These are phyloP conservation scores for Ceratorhiza oryzae-sativae DNA, from an alignment of 1,284 basidiomycete genomes.

Conservation along the genomic window DNA sequence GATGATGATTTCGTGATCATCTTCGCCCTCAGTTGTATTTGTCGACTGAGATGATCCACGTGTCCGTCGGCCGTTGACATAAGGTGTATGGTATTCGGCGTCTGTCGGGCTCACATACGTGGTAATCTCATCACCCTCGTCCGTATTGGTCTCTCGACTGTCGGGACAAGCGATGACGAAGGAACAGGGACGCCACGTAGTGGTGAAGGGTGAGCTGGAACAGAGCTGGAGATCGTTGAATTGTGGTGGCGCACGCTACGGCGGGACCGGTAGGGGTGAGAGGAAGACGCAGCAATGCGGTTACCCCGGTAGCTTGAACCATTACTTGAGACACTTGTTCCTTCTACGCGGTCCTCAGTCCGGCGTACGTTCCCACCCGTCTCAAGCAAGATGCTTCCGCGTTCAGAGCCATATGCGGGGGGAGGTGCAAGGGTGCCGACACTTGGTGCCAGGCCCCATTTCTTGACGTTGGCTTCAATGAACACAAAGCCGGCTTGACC, in stretches of 20 bases:
- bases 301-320: conserved; percentile 49
- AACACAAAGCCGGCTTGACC: conserved; percentile 97
- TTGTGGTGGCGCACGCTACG: conserved; percentile 8
- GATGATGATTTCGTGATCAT: conserved; percentile 24
- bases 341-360: conserved; percentile 48
- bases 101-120: conserved; percentile 71
- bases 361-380: conserved; percentile 72
- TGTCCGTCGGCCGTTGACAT: conserved; percentile 24
- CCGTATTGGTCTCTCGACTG: conserved; percentile 13
- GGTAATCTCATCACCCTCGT: conserved; percentile 49
- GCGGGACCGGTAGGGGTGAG: conserved; percentile 55
- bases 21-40: conserved; percentile 39
- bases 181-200: conserved; percentile 54
- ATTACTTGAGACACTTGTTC: conserved; percentile 27
- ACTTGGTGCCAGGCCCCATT: conserved; percentile 96
- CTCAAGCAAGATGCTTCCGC: conserved; percentile 91
- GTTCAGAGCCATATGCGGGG: conserved; percentile 92
- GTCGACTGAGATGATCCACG: conserved; percentile 51
- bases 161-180: conserved; percentile 50
- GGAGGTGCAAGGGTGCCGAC: conserved; percentile 94
- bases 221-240: conserved; percentile 44
- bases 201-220: conserved; percentile 65
- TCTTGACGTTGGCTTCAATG: conserved; percentile 98
- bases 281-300: conserved; percentile 55
- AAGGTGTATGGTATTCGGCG: conserved; percentile 62